Base-by-base conservation (phyloP, 441 rosid species). In the Eruca vesicaria region DNA sequence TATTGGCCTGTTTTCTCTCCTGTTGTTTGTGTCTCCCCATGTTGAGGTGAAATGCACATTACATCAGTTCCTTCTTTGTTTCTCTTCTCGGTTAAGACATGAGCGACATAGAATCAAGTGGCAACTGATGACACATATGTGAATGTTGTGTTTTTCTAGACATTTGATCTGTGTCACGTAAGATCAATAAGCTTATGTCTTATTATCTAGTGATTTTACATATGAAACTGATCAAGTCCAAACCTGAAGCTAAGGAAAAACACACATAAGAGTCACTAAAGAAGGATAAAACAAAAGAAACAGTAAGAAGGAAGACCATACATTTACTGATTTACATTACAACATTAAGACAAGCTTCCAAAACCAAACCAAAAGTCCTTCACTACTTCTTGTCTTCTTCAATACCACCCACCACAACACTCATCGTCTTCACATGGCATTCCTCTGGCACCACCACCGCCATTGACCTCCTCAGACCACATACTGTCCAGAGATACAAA, bases 361-460 rank as follows among this genome's bases (percentile, higher is more conserved):
- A 32, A 32, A 23, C 56, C 65, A 61, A 56, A 56, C 20, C 31
- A 57, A 53, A 29, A 33, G 63, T 77, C 15, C 57, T 50, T 43
- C 28, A 87, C 72, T 88, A 84, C 77, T 81, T 78, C 77, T 78
- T 84, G 71, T 85, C 87, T 82, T 86, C 87, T 81, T 85, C 73
- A 81, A 84, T 68, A 66, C 75, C 89, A 59, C 80, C 82, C 58
- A 84, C 79, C 32, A 62, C 70, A 32, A 76, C 76, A 21, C 87
- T 45, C 83, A 71, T 63, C 23, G 83, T 66, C 18, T 81, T 84
- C 61, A 76, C 79, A 32, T 75, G 78, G 66, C 86, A 86, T 63
- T 85, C 94, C 81, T 85, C 90, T 0, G 97, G 92, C 58, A 16
- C 55, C 55, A 76, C 86, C 68, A 91, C 93, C 0, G 15, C 66